phyloP scores from a whole-genome alignment of 768 basidiomycete species.

The Kwoniella botswanensis region DNA sequence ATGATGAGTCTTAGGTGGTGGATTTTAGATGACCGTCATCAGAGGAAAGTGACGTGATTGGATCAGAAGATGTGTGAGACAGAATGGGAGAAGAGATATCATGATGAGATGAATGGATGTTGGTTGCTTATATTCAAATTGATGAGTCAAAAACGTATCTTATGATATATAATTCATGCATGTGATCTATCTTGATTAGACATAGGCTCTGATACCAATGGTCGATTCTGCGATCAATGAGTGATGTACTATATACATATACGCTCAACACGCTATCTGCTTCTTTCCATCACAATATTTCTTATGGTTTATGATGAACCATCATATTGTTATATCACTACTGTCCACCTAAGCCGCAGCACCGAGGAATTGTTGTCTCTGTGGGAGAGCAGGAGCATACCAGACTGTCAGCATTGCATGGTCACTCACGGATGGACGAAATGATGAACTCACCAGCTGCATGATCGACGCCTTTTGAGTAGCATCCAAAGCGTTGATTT shows the following conservation, averaged over 20 bases:
- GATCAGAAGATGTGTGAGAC: neutral
- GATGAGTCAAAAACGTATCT: slow-evolving; percentile 1
- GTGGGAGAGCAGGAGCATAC: neutral
- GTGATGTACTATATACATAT: no score
- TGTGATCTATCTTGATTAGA: neutral
- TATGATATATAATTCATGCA: neutral
- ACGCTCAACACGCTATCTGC: no score
- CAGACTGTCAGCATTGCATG: neutral
- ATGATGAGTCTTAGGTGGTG: slow-evolving; percentile 55
- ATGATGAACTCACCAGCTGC: slow-evolving; percentile 68
- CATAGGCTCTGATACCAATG: no score
- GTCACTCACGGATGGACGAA: neutral
- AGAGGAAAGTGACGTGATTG: neutral
- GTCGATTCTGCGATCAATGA: neutral
- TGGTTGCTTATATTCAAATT: neutral
- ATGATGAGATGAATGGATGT: neutral
- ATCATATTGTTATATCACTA: neutral
- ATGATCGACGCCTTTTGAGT: slow-evolving; percentile 78
- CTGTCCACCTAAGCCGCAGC: slow-evolving; percentile 20
- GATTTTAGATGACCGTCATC: neutral
- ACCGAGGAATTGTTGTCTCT: slow-evolving; percentile 54
- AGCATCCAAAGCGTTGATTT: slow-evolving; percentile 79
- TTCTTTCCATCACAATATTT: no score
- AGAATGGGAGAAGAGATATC: neutral
- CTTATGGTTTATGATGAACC: no score